Base-by-base conservation (phyloP, 2,329 filamentous ascomycete genomes). In the Colletotrichum tamarilloi region DNA sequence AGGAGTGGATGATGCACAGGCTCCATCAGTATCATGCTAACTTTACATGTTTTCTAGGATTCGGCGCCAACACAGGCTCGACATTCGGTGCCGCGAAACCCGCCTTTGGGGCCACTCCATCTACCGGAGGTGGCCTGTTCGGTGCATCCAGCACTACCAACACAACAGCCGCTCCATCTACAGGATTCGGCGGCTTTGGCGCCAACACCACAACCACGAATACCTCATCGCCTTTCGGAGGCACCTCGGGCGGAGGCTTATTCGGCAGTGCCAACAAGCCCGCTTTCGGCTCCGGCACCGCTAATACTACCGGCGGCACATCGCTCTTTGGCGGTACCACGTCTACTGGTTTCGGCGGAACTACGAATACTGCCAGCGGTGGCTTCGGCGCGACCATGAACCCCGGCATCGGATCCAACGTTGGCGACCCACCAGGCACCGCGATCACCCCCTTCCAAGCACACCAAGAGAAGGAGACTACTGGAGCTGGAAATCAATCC, bases 401-500 rank as follows among this genome's bases (percentile, higher is more conserved):
- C 74, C 85, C 88, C 19, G 86, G 88, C 35, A 82, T 91, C 56
- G 87, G 88, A 56, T 85, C 82, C 63, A 86, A 84, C 56, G 82
- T 86, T 24, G 88, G 87, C 60, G 89, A 92, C 73, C 89, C 90
- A 73, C 89, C 91, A 30, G 94, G 94, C 72, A 96, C 94, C 11
- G 92, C 87, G 16, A 85, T 88, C 4, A 87, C 89, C n/a, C 88
- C 92, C 5, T 97, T 96, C 84, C 84, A 89, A 74, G 86, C 94
- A 0, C 88, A 90, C 59, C 85, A 87, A 24, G 94, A 97, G 84
- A 97, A 96, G 81, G 94, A 97, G 79, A 83, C 86, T 4, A 90
- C 88, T 55, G 88, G 84, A 76, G 82, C 81, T 22, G 81, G 84
- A n/a, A 87, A 83, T 68, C 79, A 88, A 78, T 77, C 85, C 76